Base-by-base conservation (phyloP, 2,329 filamentous ascomycete genomes). In the Neonectria ditissima region DNA sequence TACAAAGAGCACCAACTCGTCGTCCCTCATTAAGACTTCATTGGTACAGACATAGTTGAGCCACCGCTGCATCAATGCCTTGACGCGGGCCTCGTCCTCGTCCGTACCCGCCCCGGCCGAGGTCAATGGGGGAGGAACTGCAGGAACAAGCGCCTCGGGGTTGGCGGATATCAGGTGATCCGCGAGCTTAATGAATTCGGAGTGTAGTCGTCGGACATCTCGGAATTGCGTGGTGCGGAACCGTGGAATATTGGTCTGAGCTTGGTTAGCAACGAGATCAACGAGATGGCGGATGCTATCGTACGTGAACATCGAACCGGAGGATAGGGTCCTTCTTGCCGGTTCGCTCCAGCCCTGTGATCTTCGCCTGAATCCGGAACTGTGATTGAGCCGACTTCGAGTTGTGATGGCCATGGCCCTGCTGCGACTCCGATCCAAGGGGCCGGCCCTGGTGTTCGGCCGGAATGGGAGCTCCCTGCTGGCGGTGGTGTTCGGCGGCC, bases 141-240 rank as follows among this genome's bases (percentile, higher is more conserved):
- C 94, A 3, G 96, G 96, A 8, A 99, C 95, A 47, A 99, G 85
- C 9, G 94, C 92, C 79, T 99, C 96, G 4, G 96, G 96, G 75
- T 98, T 98, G n/a, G 95, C 94, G 24, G 95, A 97, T 78, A 97
- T 94, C 61, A 99, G 84, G 79, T 99, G 96, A 63, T 97, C 92
- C 59, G 92, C 93, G n/a, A 99, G 90, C 80, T 98, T 99, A 68
- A 93, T 86, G 74, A 99, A 99, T 77, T 99, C 96, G 51, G 93
- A 94, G 80, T 99, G 96, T 65, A 97, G 91, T 65, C 96, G 92
- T 72, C 96, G 92, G 69, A 99, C 94, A 80, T 99, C 96, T 75
- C 96, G 94, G 81, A 97, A 99, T 79, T 99, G 96, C 5, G 96
- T 99, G 0, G 96, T 99, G 73, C 96, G 89, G 80, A 97, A 99